These are phyloP conservation scores for Keqinozyma sinolaborantium DNA, from an alignment of 1,139 yeast species.

Conservation along the genomic window DNA sequence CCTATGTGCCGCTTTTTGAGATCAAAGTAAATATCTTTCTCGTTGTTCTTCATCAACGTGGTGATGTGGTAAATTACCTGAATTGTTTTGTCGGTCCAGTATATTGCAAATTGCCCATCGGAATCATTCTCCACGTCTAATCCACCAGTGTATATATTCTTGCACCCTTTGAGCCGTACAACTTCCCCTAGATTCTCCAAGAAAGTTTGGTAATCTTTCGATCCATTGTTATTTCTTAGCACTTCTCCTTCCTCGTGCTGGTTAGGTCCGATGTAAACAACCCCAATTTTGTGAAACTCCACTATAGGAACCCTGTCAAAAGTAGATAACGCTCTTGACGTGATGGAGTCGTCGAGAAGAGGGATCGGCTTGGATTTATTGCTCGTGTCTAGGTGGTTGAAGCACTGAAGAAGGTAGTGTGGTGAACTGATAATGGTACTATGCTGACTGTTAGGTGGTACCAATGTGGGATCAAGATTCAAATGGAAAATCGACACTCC, in stretches of 20 bases:
- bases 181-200: conserved; percentile 56
- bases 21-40: conserved; percentile 36
- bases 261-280: conserved; percentile 67
- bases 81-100: conserved; percentile 68
- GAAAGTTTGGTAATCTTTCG: conserved; percentile 58
- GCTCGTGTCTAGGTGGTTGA: conserved; percentile 20
- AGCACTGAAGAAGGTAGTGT: conserved; percentile 30
- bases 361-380: conserved; percentile 30
- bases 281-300: conserved; percentile 76
- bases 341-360: conserved; percentile 43
- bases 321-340: conserved; percentile 56
- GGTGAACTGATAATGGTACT: conserved; percentile 18
- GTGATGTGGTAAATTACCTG: conserved; percentile 78
- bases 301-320: conserved; percentile 78
- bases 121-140: conserved; percentile 63
- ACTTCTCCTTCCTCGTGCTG: conserved; percentile 66
- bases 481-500: conserved; percentile 53
- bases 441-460: conserved; percentile 4
- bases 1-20: conserved; percentile 84
- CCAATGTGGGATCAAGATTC: conserved; percentile 31
- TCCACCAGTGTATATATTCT: conserved; percentile 71
- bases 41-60: conserved; percentile 67
- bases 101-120: conserved; percentile 76
- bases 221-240: conserved; percentile 62
- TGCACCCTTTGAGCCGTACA: conserved; percentile 49